Percentiles rank a stretch among this genome's conserved stretches.
Conservation (phyloP, 108 stramenopile genomes). For the Fistulifera pelliculosa region DNA sequence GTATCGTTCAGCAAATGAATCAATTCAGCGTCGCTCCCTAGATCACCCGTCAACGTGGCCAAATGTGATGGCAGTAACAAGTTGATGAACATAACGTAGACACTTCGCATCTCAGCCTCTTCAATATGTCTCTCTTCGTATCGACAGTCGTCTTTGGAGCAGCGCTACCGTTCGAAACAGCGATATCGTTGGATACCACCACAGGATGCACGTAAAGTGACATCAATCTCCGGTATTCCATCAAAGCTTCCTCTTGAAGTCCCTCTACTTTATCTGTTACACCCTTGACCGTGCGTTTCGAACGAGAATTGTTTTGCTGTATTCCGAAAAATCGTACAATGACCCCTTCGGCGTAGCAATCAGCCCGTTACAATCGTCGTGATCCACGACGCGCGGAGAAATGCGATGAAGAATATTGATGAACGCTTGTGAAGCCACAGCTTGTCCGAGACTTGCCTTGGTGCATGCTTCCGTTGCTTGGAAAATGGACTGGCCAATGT, state of each 20-base stretch:
- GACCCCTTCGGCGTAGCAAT: too few species aligned
- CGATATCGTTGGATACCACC: conserved; percentile 48
- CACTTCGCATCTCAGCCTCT: conserved; percentile 60
- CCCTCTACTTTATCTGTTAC: conserved; percentile 23
- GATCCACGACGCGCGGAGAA: neutral
- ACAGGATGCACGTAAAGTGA: conserved; percentile 69
- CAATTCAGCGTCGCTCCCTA: conserved; percentile 7
- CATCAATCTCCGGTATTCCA: conserved; percentile 32
- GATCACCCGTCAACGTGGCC: neutral
- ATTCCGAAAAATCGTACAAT: too few species aligned
- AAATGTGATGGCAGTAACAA: conserved; percentile 16
- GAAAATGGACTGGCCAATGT: conserved; percentile 42
- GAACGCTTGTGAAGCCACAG: conserved; percentile 17
- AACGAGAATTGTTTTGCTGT: neutral
- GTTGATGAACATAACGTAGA: conserved; percentile 55
- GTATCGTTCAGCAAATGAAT: conserved; percentile 51
- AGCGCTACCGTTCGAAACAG: conserved; percentile 21
- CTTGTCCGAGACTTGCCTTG: conserved; percentile 25
- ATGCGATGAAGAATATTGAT: conserved; percentile 9
- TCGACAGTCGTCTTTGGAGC: conserved; percentile 8
- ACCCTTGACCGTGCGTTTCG: conserved; percentile 6
- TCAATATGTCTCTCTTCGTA: conserved; percentile 34
- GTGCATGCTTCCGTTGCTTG: conserved; percentile 39
- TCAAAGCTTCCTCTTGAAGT: conserved; percentile 27
- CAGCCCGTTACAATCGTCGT: neutral